Percentiles rank a stretch among this genome's conserved stretches.
Evolutionary conservation across 371 early-diverging fungal genomes (phyloP).

Genomic region (Dichotomocladium elegans): DNA sequence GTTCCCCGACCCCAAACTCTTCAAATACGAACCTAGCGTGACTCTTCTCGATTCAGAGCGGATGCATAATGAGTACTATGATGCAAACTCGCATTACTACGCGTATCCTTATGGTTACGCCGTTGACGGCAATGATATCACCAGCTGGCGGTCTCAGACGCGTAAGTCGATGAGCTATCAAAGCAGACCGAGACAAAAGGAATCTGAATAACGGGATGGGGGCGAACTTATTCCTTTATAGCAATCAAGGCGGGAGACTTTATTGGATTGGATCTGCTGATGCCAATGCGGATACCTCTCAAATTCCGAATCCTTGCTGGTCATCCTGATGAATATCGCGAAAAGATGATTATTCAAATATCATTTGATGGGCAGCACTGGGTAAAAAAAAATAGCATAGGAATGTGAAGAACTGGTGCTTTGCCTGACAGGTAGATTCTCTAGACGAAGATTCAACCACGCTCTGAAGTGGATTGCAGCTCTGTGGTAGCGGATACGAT

Average conservation of each 20-base stretch:
- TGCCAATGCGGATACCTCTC: slow-evolving; percentile 47
- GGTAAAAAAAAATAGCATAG: slow-evolving; percentile 20
- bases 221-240: slow-evolving; percentile 3
- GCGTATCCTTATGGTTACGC: slow-evolving; percentile 48
- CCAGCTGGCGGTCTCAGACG: slow-evolving; percentile 34
- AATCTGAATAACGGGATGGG: slow-evolving; percentile 10
- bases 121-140: slow-evolving; percentile 46
- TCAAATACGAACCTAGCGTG: slow-evolving; percentile 48
- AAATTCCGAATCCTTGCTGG: slow-evolving; percentile 38
- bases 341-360: slow-evolving; percentile 24
- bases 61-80: slow-evolving; percentile 46
- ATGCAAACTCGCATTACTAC: slow-evolving; percentile 20
- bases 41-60: slow-evolving; percentile 37
- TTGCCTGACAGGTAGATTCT: neutral
- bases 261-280: slow-evolving; percentile 59
- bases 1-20: slow-evolving; percentile 46
- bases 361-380: slow-evolving; percentile 43
- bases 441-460: slow-evolving; percentile 23
- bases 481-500: slow-evolving; percentile 6
- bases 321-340: slow-evolving; percentile 34
- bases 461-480: slow-evolving; percentile 8
- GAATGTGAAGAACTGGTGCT: neutral
- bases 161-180: slow-evolving; percentile 34
- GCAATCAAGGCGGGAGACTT: slow-evolving; percentile 52
- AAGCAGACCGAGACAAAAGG: too few relatives aligned